Evolutionary conservation across 768 basidiomycete species (phyloP).

Genomic region (Russula brevipes): DNA sequence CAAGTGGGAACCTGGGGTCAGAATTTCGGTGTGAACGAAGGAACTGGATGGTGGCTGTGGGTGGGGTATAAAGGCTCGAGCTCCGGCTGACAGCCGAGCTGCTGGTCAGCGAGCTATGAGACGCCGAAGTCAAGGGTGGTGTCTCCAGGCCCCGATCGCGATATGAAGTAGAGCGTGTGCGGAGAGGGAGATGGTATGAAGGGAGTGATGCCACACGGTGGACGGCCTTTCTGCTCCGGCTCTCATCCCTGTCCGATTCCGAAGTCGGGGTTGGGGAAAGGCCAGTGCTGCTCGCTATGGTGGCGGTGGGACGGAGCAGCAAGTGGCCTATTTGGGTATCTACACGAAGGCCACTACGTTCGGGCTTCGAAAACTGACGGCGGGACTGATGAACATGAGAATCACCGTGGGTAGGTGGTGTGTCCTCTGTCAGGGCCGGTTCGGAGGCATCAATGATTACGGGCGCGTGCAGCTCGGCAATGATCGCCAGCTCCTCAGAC

Average conservation of each 20-base stretch:
- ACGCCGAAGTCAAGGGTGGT: conserved; percentile 26
- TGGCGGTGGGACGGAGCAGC: background rate
- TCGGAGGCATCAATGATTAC: background rate
- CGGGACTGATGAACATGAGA: background rate
- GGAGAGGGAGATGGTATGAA: conserved; percentile 7
- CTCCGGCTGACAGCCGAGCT: conserved; percentile 8
- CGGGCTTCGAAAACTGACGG: background rate
- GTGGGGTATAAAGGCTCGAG: conserved; percentile 25
- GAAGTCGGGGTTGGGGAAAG: conserved; percentile 4
- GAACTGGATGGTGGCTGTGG: conserved; percentile 17
- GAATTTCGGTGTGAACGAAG: conserved; percentile 2
- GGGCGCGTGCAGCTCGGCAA: conserved; percentile 18
- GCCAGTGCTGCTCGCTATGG: background rate
- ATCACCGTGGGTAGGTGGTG: background rate
- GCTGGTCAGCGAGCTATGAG: conserved; percentile 30
- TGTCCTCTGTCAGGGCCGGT: background rate
- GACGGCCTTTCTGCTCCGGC: background rate
- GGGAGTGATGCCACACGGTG: conserved; percentile 5
- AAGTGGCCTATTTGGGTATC: conserved; percentile 1
- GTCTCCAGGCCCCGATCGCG: conserved; percentile 9
- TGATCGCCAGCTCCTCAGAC: conserved; percentile 11
- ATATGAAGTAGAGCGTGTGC: background rate
- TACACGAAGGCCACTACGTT: background rate
- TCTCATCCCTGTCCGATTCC: conserved; percentile 11
- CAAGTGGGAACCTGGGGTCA: conserved; percentile 3